Base-by-base conservation (phyloP, 345 rosid species). In the Gossypium australe region DNA sequence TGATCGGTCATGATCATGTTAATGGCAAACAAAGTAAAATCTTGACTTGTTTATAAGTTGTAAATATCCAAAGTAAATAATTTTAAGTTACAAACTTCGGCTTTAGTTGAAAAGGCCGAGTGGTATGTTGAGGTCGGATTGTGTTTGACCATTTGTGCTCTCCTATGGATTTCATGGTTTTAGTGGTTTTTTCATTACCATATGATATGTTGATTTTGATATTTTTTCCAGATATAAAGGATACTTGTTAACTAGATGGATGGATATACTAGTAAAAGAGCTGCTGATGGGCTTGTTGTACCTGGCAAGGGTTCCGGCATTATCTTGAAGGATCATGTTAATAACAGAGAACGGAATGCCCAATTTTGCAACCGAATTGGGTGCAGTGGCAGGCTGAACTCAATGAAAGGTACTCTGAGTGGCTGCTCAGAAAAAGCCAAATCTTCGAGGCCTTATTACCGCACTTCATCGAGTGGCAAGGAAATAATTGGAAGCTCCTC, bases 401-500 rank as follows among this genome's bases (percentile, higher is more conserved):
- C 93, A 22, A 76, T 67, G 56, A 90, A 82, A 80, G 85, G 84
- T 61, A 75, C 85, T 25, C 85, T 85, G 53, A 77, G 81, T 71
- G 82, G 81, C 78, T 80, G 78, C 77, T 58, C 87, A 3, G 89
- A 86, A 41, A 90, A 85, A 73, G 81, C 86, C 74, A 91, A 88
- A 76, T 80, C 90, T 47, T 79, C 85, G 1, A 84, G 81, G 84
- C 75, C 94, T 73, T 77, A 90, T 16, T 76, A 71, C 56, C 81
- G 82, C 41, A 38, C 89, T 78, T 84, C 79, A 43, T 77, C 91
- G 10, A 85, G 77, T 62, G 95, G 93, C 27, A 91, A 91, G 80
- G 93, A 93, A 84, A 76, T 83, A 34, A 62, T 70, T 68, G 96
- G 94, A 73, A 89, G 91, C 66, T 90, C 98, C 78, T 91, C 93